Evolutionary conservation across 805 yeast species (phyloP).

Genomic region (Yueomyces sp.): DNA sequence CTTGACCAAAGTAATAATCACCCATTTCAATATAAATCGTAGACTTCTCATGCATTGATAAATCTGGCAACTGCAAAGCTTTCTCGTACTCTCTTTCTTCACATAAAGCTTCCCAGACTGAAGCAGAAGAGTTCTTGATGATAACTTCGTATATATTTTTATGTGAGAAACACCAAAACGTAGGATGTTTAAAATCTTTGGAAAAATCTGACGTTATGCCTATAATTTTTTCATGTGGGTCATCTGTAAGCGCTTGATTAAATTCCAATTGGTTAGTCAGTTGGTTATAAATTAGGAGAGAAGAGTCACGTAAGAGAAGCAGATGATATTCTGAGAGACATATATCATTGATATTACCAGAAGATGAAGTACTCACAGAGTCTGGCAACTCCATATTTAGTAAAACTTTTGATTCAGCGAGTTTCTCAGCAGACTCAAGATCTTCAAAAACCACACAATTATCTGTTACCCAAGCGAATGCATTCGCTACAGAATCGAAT

Average conservation of each 20-base stretch:
- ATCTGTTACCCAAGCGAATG: constrained; percentile 35
- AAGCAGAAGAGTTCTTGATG: constrained; percentile 51
- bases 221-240: constrained; percentile 22
- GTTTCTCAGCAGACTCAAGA: constrained; percentile 11
- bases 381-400: constrained; percentile 29
- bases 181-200: constrained; percentile 23
- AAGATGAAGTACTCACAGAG: constrained; percentile 10
- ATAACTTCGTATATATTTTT: constrained; percentile 57
- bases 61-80: constrained; percentile 37
- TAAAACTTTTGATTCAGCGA: constrained; percentile 27
- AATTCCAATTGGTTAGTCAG: constrained; percentile 36
- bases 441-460: constrained; percentile 35
- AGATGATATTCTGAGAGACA: constrained; percentile 43
- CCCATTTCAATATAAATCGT: constrained; percentile 44
- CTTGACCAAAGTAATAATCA: constrained; percentile 27
- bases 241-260: constrained; percentile 24
- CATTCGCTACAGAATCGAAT: constrained; percentile 15
- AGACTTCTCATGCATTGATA: constrained; percentile 30
- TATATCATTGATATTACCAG: constrained; percentile 23
- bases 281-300: constrained; percentile 35
- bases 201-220: constrained; percentile 39
- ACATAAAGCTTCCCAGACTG: constrained; percentile 61
- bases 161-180: constrained; percentile 68
- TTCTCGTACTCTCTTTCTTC: constrained; percentile 42
- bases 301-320: constrained; percentile 31